These are phyloP conservation scores for Epichloe typhina DNA, from an alignment of 2,329 filamentous ascomycete species.

Conservation along the genomic window DNA sequence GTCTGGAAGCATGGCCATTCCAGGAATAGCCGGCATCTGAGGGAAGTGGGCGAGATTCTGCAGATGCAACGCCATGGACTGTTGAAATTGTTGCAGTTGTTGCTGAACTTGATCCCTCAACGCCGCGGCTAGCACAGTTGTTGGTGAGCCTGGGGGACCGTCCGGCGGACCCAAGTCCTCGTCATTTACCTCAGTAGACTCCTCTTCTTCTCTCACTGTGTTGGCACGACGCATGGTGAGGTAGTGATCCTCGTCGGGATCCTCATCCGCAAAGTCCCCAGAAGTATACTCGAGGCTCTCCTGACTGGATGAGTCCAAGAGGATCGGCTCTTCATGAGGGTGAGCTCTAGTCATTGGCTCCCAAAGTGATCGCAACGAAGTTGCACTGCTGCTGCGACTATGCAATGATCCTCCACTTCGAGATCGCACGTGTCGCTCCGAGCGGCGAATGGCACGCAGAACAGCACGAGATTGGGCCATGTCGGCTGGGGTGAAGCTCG, in stretches of 20 bases:
- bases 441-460: conserved; percentile 47
- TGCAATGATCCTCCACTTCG: conserved; percentile 49
- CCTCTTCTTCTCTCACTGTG: conserved; percentile 15
- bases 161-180: conserved; percentile 23
- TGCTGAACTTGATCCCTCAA: conserved; percentile 61
- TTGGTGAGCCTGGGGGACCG: conserved; percentile 36
- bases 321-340: conserved; percentile 22
- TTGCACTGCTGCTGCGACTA: conserved; percentile 52
- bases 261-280: conserved; percentile 29
- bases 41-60: conserved; percentile 41
- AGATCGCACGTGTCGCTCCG: conserved; percentile 50
- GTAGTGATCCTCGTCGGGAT: conserved; percentile 24
- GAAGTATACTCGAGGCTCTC: conserved; percentile 33
- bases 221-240: conserved; percentile 23
- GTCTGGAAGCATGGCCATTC: conserved; percentile 51
- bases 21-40: conserved; percentile 41
- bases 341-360: conserved; percentile 32
- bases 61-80: conserved; percentile 52
- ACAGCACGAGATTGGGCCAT: conserved; percentile 54
- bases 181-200: conserved; percentile 22
- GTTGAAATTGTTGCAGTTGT: conserved; percentile 66
- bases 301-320: conserved; percentile 26
- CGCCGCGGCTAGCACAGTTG: conserved; percentile 50
- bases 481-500: conserved; percentile 58
- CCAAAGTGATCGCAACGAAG: conserved; percentile 55